These are phyloP conservation scores for Chaetomium sp. DNA, from an alignment of 2,329 filamentous ascomycete genomes.

Conservation along the genomic window DNA sequence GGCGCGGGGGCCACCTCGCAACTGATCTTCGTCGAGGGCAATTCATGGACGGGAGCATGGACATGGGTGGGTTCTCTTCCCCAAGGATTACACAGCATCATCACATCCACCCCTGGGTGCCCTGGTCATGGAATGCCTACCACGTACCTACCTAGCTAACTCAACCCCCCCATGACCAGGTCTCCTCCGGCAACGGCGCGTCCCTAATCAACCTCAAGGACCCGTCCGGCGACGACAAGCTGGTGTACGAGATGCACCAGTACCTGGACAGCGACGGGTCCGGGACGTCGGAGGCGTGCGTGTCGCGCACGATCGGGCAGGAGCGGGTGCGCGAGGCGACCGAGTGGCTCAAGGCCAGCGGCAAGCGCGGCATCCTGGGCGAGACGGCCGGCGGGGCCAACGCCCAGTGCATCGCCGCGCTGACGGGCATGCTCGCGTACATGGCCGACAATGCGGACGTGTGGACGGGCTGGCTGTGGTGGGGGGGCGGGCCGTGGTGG, in stretches of 20 bases:
- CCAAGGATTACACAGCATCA: neutral
- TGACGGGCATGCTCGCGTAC: conserved; percentile 54
- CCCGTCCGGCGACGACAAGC: conserved; percentile 46
- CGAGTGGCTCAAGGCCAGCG: conserved; percentile 56
- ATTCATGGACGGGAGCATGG: conserved; percentile 57
- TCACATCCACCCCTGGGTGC: neutral
- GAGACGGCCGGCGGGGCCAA: conserved; percentile 59
- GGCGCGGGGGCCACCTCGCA: conserved; percentile 58
- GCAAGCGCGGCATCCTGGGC: conserved; percentile 57
- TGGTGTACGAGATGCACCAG: conserved; percentile 63
- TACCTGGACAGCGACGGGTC: conserved; percentile 60
- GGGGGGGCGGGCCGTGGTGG: conserved; percentile 64
- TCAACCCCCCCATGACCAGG: conserved; percentile 38
- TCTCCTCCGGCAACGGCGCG: conserved; percentile 43
- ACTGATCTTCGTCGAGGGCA: conserved; percentile 60
- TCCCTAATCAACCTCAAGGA: conserved; percentile 50
- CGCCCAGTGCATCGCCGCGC: conserved; percentile 51
- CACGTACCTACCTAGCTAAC: neutral
- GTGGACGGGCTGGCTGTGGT: conserved; percentile 60
- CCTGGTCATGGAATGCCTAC: neutral
- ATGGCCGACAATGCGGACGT: conserved; percentile 57
- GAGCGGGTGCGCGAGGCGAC: conserved; percentile 55
- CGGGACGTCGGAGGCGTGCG: conserved; percentile 52
- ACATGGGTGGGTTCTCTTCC: conserved; percentile 37
- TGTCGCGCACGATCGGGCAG: conserved; percentile 51